Evolutionary conservation across 768 basidiomycete species (phyloP), one percentile per base, ranked within the genome.

Genomic region (Tubosaeta sp.): DNA sequence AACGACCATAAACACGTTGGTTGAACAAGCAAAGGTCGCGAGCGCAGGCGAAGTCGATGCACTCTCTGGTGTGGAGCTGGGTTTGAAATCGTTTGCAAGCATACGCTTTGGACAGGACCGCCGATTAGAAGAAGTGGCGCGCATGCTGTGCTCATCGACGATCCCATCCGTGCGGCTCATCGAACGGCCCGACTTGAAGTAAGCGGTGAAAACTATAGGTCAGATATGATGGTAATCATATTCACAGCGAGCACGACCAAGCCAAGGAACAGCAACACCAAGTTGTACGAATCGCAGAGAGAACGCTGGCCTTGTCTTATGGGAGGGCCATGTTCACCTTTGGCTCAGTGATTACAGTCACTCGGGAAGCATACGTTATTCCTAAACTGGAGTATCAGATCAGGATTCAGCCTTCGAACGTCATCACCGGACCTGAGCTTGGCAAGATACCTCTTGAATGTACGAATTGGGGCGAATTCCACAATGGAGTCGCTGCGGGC

Each of bases 401-500:
- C 56, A 82, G 84, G 22, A 68, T 92, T 14, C 86, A 88, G 56
- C 91, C 91, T 5, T 72, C 83, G 48, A 89, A 88, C 60, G 68
- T 83, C 34, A 74, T 76, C 9, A 77, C 85, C 31, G 67, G 78
- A 14, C 83, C 85, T 1, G 90, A 91, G 52, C 64, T 75, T n/a
- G 84, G 85, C 17, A 88, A 91, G 65, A 80, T 93, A 53, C 75
- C 80, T 0, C 59, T 71, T 1, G 95, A 97, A 39, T 85, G 84
- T 29, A 70, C 82, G 6, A 80, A 77, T 47, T 99, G 95, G 97
- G 93, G 91, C n/a, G 90, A 95, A 54, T 99, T 99, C 70, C 94
- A 98, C 70, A 94, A 95, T 57, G 97, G 97, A 10, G 95, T 97
- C 0, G 92, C 93, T 8, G 90, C 92, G 5, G 97, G 88, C 3